A percentile compares a stretch with the other conserved stretches of the same genome.
Conservation (phyloP, 2,329 filamentous ascomycete species). For the Stromatinia cepivora region DNA sequence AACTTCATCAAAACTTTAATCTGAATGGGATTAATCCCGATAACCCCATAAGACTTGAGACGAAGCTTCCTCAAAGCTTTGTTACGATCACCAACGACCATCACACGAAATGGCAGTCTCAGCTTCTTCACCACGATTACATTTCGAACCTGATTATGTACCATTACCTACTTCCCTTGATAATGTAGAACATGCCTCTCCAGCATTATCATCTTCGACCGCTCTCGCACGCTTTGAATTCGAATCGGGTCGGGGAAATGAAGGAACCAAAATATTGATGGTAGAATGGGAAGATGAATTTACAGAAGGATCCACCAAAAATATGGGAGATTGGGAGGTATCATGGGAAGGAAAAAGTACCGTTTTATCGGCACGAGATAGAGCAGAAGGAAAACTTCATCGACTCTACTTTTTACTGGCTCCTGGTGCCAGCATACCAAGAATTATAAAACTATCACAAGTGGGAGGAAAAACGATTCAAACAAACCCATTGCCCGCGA, state of each 20-base stretch:
- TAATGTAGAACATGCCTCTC: constrained; percentile 40
- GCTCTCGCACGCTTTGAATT: constrained; percentile 88
- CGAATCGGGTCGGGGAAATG: constrained; percentile 71
- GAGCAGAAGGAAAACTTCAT: constrained; percentile 47
- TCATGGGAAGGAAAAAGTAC: constrained; percentile 80
- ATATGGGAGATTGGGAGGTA: constrained; percentile 63
- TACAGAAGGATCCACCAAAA: constrained; percentile 54
- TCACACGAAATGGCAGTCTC: constrained; percentile 32
- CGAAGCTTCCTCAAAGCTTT: constrained; percentile 2
- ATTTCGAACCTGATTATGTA: constrained; percentile 35
- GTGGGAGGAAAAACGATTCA: constrained; percentile 49
- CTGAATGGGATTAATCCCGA: constrained; percentile 6
- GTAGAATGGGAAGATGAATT: constrained; percentile 75
- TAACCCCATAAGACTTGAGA: not conserved
- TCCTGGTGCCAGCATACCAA: constrained; percentile 68
- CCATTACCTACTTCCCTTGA: constrained; percentile 31
- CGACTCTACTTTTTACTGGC: constrained; percentile 80
- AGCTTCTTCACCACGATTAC: constrained; percentile 30
- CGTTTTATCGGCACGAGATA: constrained; percentile 55
- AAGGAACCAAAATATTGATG: constrained; percentile 90
- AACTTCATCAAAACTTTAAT: not conserved
- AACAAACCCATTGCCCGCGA: constrained; percentile 81
- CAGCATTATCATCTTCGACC: constrained; percentile 51
- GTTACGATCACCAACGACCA: not conserved
- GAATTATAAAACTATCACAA: constrained; percentile 65